Percentiles rank a stretch among this genome's conserved stretches.
Evolutionary conservation across 768 basidiomycete genomes (phyloP).

Genomic region (Termitomyces sp.): DNA sequence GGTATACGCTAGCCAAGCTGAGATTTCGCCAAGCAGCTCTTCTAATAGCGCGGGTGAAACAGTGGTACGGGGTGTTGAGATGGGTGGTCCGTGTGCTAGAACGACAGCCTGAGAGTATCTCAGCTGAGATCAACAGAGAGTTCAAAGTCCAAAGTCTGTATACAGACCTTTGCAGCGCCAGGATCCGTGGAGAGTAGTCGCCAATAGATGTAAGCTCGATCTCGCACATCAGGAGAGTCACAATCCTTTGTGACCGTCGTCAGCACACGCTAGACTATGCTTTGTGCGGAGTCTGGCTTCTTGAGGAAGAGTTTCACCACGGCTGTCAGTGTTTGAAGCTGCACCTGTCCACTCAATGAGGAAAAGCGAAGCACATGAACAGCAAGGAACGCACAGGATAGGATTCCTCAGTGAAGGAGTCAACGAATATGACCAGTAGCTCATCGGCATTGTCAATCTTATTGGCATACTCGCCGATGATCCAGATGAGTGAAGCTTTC

Average conservation of each 20-base stretch:
- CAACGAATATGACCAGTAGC: constrained; percentile 84
- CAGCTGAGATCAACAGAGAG: constrained; percentile 1
- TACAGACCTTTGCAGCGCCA: constrained; percentile 83
- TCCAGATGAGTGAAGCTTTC: constrained; percentile 98
- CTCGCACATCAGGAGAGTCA: constrained; percentile 94
- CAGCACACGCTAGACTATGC: constrained; percentile 86
- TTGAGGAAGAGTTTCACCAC: constrained; percentile 96
- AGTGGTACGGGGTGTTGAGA: constrained; percentile 88
- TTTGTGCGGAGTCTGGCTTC: constrained; percentile 92
- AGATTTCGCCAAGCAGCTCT: constrained; percentile 88
- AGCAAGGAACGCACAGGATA: constrained; percentile 60
- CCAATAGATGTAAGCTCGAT: constrained; percentile 99
- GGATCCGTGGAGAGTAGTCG: constrained; percentile 91
- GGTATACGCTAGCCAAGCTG: constrained; percentile 93
- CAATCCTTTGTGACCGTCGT: constrained; percentile 96
- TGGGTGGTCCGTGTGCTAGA: constrained; percentile 87
- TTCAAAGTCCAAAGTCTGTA: background rate
- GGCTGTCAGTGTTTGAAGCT: constrained; percentile 84
- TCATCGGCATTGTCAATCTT: constrained; percentile 98
- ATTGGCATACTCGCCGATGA: constrained; percentile 96
- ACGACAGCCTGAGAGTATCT: constrained; percentile 61
- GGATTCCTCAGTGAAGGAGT: constrained; percentile 90
- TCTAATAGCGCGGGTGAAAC: constrained; percentile 86
- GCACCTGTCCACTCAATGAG: constrained; percentile 40
- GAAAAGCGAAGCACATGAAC: background rate